Percentiles rank a stretch among this genome's conserved stretches.
Conservation (phyloP, 129 eudicot species). For the Escallonia rubra region DNA sequence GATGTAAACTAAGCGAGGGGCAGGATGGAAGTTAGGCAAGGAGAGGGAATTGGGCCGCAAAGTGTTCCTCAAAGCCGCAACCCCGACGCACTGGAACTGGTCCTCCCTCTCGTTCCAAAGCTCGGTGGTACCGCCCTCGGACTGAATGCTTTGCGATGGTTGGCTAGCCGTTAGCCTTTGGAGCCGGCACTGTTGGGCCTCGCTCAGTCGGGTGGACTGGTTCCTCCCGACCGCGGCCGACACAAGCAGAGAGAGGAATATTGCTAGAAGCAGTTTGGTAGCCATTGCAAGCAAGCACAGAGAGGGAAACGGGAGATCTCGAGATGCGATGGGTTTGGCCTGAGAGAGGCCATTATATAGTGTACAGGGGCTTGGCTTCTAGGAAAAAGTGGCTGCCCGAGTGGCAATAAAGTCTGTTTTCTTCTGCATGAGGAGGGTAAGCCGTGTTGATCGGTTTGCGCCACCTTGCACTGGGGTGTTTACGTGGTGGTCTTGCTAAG, state of each 20-base stretch:
- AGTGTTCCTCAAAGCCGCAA: constrained; percentile 34
- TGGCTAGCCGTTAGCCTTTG: constrained; percentile 37
- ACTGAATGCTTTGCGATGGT: constrained; percentile 37
- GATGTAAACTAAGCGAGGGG: constrained; percentile 61
- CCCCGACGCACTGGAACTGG: constrained; percentile 64
- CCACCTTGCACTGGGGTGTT: constrained; percentile 23
- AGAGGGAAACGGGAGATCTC: background rate
- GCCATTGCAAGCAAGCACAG: constrained; percentile 27
- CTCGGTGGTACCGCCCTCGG: constrained; percentile 68
- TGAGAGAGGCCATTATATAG: constrained; percentile 4
- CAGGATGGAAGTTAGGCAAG: constrained; percentile 59
- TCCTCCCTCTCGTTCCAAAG: constrained; percentile 50
- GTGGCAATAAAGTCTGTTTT: constrained; percentile 30
- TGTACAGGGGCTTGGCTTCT: constrained; percentile 12
- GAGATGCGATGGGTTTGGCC: background rate
- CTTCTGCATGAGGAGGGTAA: constrained; percentile 17
- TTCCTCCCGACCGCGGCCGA: constrained; percentile 32
- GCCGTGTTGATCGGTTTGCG: constrained; percentile 5
- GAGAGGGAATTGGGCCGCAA: constrained; percentile 51
- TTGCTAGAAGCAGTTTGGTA: constrained; percentile 33
- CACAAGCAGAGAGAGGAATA: constrained; percentile 43
- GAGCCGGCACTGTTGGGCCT: constrained; percentile 51
- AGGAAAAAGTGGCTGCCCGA: constrained; percentile 7
- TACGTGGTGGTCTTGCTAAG: constrained; percentile 24
- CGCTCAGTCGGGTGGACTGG: constrained; percentile 31